Percentiles rank a stretch among this genome's conserved stretches.
Conservation (phyloP, 345 rosid genomes). For the Camelina laxa region DNA sequence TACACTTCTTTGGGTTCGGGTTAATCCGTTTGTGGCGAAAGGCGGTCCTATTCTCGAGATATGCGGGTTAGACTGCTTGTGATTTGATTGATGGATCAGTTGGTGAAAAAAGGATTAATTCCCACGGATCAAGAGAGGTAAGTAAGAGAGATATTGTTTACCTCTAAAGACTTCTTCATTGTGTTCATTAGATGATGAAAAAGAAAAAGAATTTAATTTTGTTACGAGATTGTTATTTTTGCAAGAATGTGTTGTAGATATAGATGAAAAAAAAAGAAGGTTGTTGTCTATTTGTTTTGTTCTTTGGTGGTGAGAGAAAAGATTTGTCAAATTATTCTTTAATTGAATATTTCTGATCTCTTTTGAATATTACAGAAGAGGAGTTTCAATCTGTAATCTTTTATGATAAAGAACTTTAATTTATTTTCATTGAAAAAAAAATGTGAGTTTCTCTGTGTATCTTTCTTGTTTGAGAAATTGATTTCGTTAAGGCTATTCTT, state of each 20-base stretch:
- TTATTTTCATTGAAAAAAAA: conserved; percentile 11
- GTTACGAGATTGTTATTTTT: conserved; percentile 38
- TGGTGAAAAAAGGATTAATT: conserved; percentile 18
- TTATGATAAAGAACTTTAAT: conserved; percentile 14
- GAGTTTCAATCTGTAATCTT: conserved; percentile 34
- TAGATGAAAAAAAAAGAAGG: conserved; percentile 42
- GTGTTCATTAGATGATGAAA: conserved; percentile 39
- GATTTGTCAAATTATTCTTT: conserved; percentile 42
- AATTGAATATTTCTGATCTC: conserved; percentile 38
- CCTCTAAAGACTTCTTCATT: conserved; percentile 39
- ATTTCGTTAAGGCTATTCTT: background rate
- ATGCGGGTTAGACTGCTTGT: conserved; percentile 89
- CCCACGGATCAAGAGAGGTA: conserved; percentile 46
- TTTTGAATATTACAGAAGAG: conserved; percentile 38
- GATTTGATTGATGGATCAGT: conserved; percentile 15
- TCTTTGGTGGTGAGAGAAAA: conserved; percentile 42
- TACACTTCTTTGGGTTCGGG: conserved; percentile 92
- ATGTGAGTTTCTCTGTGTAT: background rate
- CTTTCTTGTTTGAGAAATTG: background rate
- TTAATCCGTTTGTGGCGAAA: conserved; percentile 85
- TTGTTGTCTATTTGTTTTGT: conserved; percentile 46
- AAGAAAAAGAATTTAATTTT: conserved; percentile 34
- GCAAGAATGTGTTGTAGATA: conserved; percentile 51
- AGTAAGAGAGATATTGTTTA: conserved; percentile 29
- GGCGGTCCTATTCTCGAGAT: conserved; percentile 90